Evolutionary conservation across 2,329 filamentous ascomycete genomes (phyloP), one percentile per base, ranked within the genome.

Genomic region (Torrubiellomyces zombiae): DNA sequence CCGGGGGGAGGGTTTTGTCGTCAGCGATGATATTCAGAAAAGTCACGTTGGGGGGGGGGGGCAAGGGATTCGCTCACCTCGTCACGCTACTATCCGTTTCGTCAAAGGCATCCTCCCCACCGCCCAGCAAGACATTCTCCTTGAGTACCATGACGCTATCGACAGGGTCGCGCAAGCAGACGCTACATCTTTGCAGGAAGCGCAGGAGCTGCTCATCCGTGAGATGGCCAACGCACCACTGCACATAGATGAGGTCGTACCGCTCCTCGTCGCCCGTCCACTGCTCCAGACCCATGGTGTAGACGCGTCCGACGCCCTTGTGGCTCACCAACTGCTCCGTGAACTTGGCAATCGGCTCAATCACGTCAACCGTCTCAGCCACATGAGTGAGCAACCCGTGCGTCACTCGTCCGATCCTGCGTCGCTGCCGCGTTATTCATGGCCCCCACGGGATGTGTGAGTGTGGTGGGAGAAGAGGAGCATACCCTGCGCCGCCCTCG

Each of bases 211-310:
- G 73, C n/a, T 47, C 51, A 44, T 91, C 80, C 2, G 68, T 82
- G 30, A 91, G 53, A 45, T 91, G 75, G 24, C 78, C 75, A 6
- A 85, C 48, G 50, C 80, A 92, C 80, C 81, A 91, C 50, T 92
- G 82, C 28, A 67, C 75, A 77, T 78, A 89, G 30, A 92, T 69
- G 24, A 91, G 49, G 44, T 81, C 74, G 49, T 92, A 92, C 28
- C 51, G 49, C 12, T 46, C 38, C 8, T 37, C 48, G 5, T 45
- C 38, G 1, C 13, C n/a, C 16, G 32, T 28, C 77, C 77, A 85
- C 21, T 63, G 58, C 47, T 86, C 75, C 3, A 89, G 53, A 0
- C 78, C 77, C 4, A 72, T 50, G 36, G 75, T 77, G 50, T 68
- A 73, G 18, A 86, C 60, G 18, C 59, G 51, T 4, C 61, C 52